These are phyloP conservation scores for Thermothelomyces thermophilus DNA, from an alignment of 2,329 filamentous ascomycete species.

Conservation along the genomic window DNA sequence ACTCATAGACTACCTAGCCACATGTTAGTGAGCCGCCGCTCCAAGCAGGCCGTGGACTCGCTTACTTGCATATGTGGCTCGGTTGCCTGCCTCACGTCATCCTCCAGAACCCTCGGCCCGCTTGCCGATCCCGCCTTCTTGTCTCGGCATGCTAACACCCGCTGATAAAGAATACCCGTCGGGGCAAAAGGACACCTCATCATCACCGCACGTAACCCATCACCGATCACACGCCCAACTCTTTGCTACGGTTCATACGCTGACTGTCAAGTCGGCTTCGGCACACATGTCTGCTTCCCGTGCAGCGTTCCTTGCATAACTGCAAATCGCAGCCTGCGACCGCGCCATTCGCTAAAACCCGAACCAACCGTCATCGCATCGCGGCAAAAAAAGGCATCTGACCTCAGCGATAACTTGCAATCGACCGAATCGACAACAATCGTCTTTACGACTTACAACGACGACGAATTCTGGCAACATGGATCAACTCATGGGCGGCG, in stretches of 20 bases:
- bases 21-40: not conserved
- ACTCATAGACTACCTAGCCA: too few relatives aligned
- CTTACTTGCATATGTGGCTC: slow-evolving; percentile 11
- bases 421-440: not conserved
- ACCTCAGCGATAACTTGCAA: not conserved
- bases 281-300: not conserved
- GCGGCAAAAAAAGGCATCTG: not conserved
- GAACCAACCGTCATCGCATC: not conserved
- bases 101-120: not conserved
- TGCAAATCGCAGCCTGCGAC: slow-evolving; percentile 3
- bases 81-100: slow-evolving; percentile 1
- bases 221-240: not conserved
- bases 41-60: not conserved
- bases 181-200: slow-evolving; percentile 22
- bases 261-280: not conserved
- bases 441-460: too few relatives aligned
- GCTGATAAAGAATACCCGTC: slow-evolving; percentile 7
- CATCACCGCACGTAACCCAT: slow-evolving; percentile 9
- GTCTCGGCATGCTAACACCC: not conserved
- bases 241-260: not conserved
- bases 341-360: not conserved
- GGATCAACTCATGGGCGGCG: slow-evolving; percentile 54
- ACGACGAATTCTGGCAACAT: slow-evolving; percentile 30
- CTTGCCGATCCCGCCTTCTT: not conserved
- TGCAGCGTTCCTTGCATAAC: not conserved